phyloP scores from a whole-genome alignment of 768 basidiomycete species.

The Jaapia argillacea region DNA sequence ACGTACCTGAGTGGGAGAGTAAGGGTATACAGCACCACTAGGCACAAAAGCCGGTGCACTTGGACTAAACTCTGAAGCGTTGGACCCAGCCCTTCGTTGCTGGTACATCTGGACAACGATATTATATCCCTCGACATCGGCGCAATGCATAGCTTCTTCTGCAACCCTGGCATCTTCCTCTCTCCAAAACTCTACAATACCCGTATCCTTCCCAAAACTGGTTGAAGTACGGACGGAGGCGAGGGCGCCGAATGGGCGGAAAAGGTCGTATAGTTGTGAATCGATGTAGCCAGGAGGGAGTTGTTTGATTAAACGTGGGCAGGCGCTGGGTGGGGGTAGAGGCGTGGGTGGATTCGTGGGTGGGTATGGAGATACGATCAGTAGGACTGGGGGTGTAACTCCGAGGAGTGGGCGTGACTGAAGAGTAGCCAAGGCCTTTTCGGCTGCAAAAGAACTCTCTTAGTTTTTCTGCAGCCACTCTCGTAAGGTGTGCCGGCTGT shows the following conservation, averaged over 20 bases:
- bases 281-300: constrained; percentile 63
- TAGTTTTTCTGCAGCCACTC: too few relatives aligned
- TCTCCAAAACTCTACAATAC: constrained; percentile 78
- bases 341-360: constrained; percentile 68
- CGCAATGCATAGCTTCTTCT: constrained; percentile 76
- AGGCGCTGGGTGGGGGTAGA: constrained; percentile 66
- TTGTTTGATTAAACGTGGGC: constrained; percentile 77
- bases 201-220: constrained; percentile 69
- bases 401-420: constrained; percentile 66
- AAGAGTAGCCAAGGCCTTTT: constrained; percentile 80
- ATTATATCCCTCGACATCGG: constrained; percentile 75
- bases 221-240: constrained; percentile 68
- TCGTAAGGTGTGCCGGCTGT: neutral
- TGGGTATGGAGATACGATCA: constrained; percentile 77
- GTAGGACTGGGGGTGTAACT: constrained; percentile 42
- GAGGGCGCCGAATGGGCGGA: constrained; percentile 76
- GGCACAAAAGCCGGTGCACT: constrained; percentile 74
- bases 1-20: constrained; percentile 18
- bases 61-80: constrained; percentile 57
- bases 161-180: constrained; percentile 76
- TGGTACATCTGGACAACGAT: constrained; percentile 78
- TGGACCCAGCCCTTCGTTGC: constrained; percentile 43
- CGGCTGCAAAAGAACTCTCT: constrained; percentile 38
- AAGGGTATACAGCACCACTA: constrained; percentile 41
- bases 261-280: constrained; percentile 73